Evolutionary conservation across 768 basidiomycete genomes (phyloP), one percentile per base, ranked within the genome.

Genomic region (Panaeolus papilionaceus): DNA sequence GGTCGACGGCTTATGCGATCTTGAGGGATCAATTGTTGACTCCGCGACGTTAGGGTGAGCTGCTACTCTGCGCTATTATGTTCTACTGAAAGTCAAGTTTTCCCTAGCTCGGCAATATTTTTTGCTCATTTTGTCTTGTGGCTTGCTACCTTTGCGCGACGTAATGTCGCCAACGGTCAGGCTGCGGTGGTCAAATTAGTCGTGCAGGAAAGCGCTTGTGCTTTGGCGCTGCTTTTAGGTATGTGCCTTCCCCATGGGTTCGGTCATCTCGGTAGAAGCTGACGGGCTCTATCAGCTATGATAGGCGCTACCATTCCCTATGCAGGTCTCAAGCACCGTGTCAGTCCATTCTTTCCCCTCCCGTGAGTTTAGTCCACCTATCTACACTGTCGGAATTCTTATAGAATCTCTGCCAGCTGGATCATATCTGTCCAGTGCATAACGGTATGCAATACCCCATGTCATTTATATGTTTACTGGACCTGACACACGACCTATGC

Each of bases 111-210:
- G 12, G 47, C n/a, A 51, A 23, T 47, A 16, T 33, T 47, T 1
- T 45, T 64, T 38, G 16, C 26, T 9, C 64, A 64, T 51, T 9
- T 49, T 18, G 45, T 47, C 6, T 14, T 64, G 20, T 64, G 64
- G 64, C 6, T 64, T 4, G 37, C 28, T 23, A 45, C 64, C 26
- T 64, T 45, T 18, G 14, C 23, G 20, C 40, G 26, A 33, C 64
- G 64, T 14, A 64, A 64, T 3, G 26, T 33, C 12, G 54, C 54
- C 33, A 28, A n/a, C 7, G 54, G 26, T 28, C 54, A 58, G 12
- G 54, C 54, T 14, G 54, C 14, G 12, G 54, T 58, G 12, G 54
- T 58, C 33, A 33, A 58, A 33, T 16, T 58, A 9, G 54, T 33
- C 20, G 54, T 58, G 1, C 54, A 58, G 7, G 54, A 58, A 58